Base-by-base conservation (phyloP, 169 alveolate genomes). In the Plasmodium blacklocki region DNA sequence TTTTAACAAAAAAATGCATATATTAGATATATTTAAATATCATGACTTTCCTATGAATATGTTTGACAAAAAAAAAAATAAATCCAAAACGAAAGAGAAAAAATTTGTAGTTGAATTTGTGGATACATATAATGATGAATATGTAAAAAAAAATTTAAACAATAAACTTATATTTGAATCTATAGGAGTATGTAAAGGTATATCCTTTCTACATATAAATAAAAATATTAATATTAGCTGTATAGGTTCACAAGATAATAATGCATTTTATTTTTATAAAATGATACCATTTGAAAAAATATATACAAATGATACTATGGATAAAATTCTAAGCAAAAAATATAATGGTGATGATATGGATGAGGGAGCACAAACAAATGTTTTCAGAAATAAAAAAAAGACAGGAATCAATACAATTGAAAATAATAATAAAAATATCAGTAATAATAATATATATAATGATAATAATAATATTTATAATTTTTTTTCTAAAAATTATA, bases 171-270 rank as follows among this genome's bases (percentile, higher is more conserved):
- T 86, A 49, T 86, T 86, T 62, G 92, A 86, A 76, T 73, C 92
- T 12, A 86, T 86, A 72, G 92, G 87, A 32, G 76, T 86, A 62
- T 86, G 92, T 72, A 86, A 71, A 72, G 92, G 92, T 8, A 56
- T 86, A 47, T 86, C 92, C 54, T 86, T 72, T 86, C 73, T 86
- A 56, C 58, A 73, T 26, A 62, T 86, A 59, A 60, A 71, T 21
- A 60, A 86, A 60, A 71, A 86, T 54, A 86, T 86, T 54, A 86
- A 86, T 50, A 66, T 86, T 39, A 86, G 62, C 52, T 86, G 92
- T 50, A 18, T 86, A 86, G 92, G 92, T 2, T 29, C 62, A 63
- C 58, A 86, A 14, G 80, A 86, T 56, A 63, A 73, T 54, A 83
- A 83, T 67, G 74, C 92, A 14, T 86, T 86, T 86, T 86, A 86